phyloP scores from a whole-genome alignment of 352 stramenopile species.

The Pythium grandisporangium region DNA sequence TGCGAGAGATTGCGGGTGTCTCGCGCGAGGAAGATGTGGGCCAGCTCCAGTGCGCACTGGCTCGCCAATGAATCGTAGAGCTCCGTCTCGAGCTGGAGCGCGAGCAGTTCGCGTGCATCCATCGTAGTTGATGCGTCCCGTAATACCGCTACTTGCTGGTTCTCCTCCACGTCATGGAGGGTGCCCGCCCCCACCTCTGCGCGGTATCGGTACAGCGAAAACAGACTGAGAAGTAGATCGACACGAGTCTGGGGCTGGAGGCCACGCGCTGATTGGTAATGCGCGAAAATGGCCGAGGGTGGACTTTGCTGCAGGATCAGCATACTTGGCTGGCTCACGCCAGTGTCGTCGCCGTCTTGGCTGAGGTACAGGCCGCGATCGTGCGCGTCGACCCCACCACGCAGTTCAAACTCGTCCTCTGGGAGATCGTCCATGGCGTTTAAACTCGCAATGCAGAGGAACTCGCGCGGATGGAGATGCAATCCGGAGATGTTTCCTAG shows the following conservation, averaged over 20 bases:
- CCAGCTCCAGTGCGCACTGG: conserved; percentile 55
- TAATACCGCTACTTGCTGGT: too few species aligned
- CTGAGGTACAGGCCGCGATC: too few species aligned
- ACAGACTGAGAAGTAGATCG: conserved; percentile 71
- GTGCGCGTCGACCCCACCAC: conserved; percentile 10
- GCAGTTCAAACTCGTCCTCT: conserved; percentile 45
- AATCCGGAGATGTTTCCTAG: conserved; percentile 5
- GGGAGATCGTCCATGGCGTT: conserved; percentile 37
- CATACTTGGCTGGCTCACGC: conserved; percentile 18
- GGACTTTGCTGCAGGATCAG: conserved; percentile 71
- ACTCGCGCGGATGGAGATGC: conserved; percentile 5
- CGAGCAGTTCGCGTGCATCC: conserved; percentile 19
- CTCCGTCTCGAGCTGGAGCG: conserved; percentile 60
- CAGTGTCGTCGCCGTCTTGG: too few species aligned
- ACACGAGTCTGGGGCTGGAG: conserved; percentile 32
- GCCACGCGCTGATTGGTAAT: conserved; percentile 13
- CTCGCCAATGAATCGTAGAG: conserved; percentile 68
- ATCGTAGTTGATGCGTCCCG: too few species aligned
- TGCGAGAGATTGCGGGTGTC: conserved; percentile 47
- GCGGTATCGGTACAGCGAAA: conserved; percentile 80
- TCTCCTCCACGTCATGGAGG: conserved; percentile 3
- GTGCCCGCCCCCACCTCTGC: conserved; percentile 46
- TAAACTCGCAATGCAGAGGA: conserved; percentile 32
- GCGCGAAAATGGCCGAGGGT: conserved; percentile 60
- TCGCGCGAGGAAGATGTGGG: conserved; percentile 42